Evolutionary conservation across 805 yeast genomes (phyloP).

Genomic region (Candida pseudoglaebosa): DNA sequence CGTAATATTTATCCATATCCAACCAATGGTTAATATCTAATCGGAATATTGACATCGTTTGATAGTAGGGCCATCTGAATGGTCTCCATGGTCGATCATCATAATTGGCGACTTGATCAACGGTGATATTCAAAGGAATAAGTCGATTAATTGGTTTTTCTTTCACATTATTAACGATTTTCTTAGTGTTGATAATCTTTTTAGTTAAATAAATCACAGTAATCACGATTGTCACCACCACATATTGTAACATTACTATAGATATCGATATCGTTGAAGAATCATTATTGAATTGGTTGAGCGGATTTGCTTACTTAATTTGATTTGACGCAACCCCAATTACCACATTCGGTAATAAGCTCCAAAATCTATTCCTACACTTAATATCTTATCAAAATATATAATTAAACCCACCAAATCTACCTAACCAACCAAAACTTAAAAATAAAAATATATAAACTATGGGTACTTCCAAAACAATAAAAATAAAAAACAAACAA

Average conservation of each 20-base stretch:
- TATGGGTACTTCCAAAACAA: not conserved
- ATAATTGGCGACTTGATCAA: conserved; percentile 60
- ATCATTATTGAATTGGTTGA: too few relatives aligned
- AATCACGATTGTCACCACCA: not conserved
- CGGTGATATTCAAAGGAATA: conserved; percentile 54
- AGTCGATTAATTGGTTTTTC: conserved; percentile 20
- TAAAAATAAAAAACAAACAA: too few relatives aligned
- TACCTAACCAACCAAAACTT: not conserved
- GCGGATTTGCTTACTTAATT: too few relatives aligned
- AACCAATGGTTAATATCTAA: conserved; percentile 74
- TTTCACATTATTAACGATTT: not conserved
- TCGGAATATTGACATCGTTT: conserved; percentile 71
- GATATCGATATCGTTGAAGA: not conserved
- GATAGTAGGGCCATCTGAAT: conserved; percentile 77
- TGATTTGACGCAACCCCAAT: too few relatives aligned
- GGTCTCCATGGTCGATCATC: conserved; percentile 83
- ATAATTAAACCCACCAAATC: conserved; percentile 1
- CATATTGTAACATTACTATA: not conserved
- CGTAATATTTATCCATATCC: conserved; percentile 74
- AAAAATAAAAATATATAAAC: conserved; percentile 2
- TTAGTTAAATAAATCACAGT: conserved; percentile 5
- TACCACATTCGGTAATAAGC: too few relatives aligned
- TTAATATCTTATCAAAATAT: not conserved
- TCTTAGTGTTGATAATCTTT: conserved; percentile 9
- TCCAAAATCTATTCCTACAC: too few relatives aligned